Base-by-base conservation (phyloP, 1,284 basidiomycete species). In the Microbotryomycetes sp. region DNA sequence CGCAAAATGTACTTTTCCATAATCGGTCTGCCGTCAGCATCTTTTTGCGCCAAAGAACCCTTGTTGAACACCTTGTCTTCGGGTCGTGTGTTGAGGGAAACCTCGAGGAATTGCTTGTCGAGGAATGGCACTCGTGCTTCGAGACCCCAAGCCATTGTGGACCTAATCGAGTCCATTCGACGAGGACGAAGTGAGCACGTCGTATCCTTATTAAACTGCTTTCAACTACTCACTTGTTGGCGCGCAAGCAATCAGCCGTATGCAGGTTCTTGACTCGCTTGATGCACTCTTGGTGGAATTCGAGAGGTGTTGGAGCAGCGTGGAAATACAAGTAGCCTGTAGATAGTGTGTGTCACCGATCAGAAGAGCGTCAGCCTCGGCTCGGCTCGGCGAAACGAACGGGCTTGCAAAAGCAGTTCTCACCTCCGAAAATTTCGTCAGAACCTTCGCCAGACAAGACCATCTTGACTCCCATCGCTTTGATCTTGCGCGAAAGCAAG, bases 391-490 rank as follows among this genome's bases (percentile, higher is more conserved):
- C n/a, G 12, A 26, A 6, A 28, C 30, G 25, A 58, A 45, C 36
- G 68, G 30, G 29, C 31, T 14, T 36, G 19, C 30, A 60, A 36
- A 53, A 15, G 19, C 3, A 50, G 31, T 4, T 74, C 78, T 68
- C 72, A 85, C 92, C 93, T 77, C 96, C 96, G 59, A 97, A 85
- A 69, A 98, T 92, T 78, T 99, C 96, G 73, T 99, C 96, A 63
- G 89, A 92, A 31, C 96, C 96, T 77, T 99, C 96, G 36, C 96
- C 96, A 66, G 88, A 92, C 46, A 99, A 82, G 3, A 99, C 96
- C 96, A 99, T 99, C 81, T 99, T 99, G 67, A 99, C 96, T 67
- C 96, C 96, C 88, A 93, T 98, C 3, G 96, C 94, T 80, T 98
- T 99, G 81, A 98, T 96, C 81, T 98, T 98, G 60, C 96, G 84